Evolutionary conservation across 2,329 filamentous ascomycete genomes (phyloP).

Genomic region (Fusarium abutilonis): DNA sequence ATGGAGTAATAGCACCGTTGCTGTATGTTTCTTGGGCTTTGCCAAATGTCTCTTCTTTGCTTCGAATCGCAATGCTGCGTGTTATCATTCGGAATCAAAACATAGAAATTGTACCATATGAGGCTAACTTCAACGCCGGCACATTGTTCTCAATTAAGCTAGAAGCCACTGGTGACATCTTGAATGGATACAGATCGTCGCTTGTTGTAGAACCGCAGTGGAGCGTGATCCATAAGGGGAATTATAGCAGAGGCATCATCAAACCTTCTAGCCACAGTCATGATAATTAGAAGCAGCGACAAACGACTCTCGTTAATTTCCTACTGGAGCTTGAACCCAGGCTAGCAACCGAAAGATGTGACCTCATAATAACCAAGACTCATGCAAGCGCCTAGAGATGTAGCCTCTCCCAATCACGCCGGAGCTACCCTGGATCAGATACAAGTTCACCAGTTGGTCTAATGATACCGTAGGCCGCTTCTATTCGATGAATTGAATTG

Average conservation of each 20-base stretch:
- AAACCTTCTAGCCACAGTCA: slow-evolving; percentile 4
- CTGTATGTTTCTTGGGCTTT: background rate
- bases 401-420: background rate
- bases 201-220: background rate
- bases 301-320: background rate
- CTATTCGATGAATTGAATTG: too few relatives aligned
- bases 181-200: slow-evolving; percentile 12
- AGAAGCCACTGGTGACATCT: background rate
- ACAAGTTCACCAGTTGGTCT: background rate
- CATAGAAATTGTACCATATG: background rate
- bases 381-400: background rate
- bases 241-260: slow-evolving; percentile 4
- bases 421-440: slow-evolving; percentile 10
- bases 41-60: background rate
- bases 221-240: background rate
- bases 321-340: background rate
- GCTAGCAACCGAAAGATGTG: background rate
- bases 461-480: background rate
- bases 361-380: slow-evolving; percentile 3
- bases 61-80: background rate
- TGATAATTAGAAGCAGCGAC: background rate
- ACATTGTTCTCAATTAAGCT: background rate
- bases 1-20: background rate
- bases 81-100: background rate
- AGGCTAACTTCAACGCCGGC: background rate